These are phyloP conservation scores for Malbranchea zuffiana DNA, from an alignment of 2,329 filamentous ascomycete species.

Conservation along the genomic window DNA sequence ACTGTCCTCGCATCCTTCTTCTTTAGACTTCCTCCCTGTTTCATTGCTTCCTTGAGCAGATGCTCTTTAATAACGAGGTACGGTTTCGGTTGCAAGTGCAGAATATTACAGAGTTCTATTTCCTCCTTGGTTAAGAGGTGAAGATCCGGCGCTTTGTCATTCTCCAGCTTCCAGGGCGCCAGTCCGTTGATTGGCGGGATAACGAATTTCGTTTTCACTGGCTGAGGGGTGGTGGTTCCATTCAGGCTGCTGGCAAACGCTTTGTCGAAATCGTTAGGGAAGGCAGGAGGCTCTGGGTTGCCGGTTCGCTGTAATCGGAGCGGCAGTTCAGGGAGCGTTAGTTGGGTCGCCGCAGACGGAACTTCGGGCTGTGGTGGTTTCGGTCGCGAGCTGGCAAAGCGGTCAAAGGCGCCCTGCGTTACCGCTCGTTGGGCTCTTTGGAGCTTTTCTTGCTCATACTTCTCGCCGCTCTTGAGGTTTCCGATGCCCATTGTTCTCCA, in stretches of 20 bases:
- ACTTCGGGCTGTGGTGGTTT: conserved; percentile 61
- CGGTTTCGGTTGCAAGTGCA: conserved; percentile 83
- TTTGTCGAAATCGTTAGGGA: conserved; percentile 44
- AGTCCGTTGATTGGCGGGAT: conserved; percentile 38
- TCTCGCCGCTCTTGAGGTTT: conserved; percentile 75
- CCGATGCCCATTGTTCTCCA: conserved; percentile 80
- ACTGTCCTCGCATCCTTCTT: conserved; percentile 89
- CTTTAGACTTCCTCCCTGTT: conserved; percentile 76
- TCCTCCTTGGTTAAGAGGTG: conserved; percentile 81
- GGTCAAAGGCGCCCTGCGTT: conserved; percentile 72
- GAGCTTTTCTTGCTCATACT: conserved; percentile 83
- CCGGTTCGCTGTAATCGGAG: conserved; percentile 43
- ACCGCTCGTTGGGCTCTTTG: conserved; percentile 53
- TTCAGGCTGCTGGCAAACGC: conserved; percentile 45
- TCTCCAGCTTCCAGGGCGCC: conserved; percentile 51
- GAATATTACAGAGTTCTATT: conserved; percentile 69
- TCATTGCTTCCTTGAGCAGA: conserved; percentile 80
- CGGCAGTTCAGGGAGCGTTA: conserved; percentile 70
- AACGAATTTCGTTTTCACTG: conserved; percentile 42
- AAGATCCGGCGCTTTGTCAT: conserved; percentile 64
- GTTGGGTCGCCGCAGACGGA: conserved; percentile 60
- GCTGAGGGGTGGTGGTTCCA: conserved; percentile 28
- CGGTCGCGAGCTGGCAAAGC: conserved; percentile 63
- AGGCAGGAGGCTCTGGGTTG: conserved; percentile 27
- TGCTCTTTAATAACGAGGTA: conserved; percentile 92